Evolutionary conservation across 1,139 yeast species (phyloP).

Genomic region (Debaryomyces udenii): DNA sequence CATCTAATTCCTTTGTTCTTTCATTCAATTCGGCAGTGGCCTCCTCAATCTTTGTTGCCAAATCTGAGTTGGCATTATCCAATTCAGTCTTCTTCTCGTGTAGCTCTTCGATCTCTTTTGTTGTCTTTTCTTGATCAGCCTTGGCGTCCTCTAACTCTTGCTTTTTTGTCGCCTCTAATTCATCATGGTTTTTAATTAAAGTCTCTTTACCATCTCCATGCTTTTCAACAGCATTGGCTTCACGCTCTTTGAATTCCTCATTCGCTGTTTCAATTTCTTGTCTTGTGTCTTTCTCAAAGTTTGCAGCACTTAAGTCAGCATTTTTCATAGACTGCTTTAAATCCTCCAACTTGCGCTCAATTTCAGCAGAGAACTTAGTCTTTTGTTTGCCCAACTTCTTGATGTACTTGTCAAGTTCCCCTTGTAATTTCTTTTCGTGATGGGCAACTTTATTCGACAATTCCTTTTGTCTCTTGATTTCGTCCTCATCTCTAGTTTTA

Average conservation of each 20-base stretch:
- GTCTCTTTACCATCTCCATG: constrained; percentile 51
- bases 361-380: constrained; percentile 42
- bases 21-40: constrained; percentile 45
- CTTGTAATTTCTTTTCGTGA: constrained; percentile 48
- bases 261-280: constrained; percentile 50
- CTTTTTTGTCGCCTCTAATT: constrained; percentile 50
- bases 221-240: constrained; percentile 48
- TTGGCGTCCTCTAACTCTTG: constrained; percentile 54
- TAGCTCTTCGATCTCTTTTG: constrained; percentile 48
- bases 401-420: constrained; percentile 45
- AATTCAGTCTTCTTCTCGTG: constrained; percentile 46
- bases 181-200: constrained; percentile 47
- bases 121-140: constrained; percentile 47
- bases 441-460: constrained; percentile 40
- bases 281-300: constrained; percentile 42
- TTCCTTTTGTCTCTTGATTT: constrained; percentile 45
- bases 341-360: constrained; percentile 38
- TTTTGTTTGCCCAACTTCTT: constrained; percentile 44
- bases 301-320: constrained; percentile 36
- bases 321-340: constrained; percentile 33
- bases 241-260: constrained; percentile 49
- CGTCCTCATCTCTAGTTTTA: constrained; percentile 51
- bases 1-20: constrained; percentile 43
- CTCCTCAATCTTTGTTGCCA: constrained; percentile 42
- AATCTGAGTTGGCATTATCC: constrained; percentile 48